phyloP scores from a whole-genome alignment of 2,329 filamentous ascomycete genomes.

The Alternaria sp. region DNA sequence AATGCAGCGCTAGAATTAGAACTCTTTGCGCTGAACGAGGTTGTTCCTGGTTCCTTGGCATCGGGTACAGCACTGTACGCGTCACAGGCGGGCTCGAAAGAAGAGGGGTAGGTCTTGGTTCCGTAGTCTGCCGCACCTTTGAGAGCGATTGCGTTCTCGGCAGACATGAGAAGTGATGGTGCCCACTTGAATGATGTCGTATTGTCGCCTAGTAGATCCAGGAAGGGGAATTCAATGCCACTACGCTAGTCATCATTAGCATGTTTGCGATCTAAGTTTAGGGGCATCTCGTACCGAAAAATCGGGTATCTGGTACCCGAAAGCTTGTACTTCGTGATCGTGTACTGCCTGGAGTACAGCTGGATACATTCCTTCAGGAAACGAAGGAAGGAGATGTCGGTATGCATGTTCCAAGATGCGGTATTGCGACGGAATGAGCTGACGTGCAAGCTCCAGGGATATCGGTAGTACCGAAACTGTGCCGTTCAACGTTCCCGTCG shows the following conservation, averaged over 20 bases:
- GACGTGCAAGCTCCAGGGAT: constrained; percentile 55
- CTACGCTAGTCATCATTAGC: constrained; percentile 52
- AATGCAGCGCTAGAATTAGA: constrained; percentile 26
- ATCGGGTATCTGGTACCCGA: constrained; percentile 55
- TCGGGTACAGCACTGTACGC: constrained; percentile 53
- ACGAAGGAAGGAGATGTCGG: constrained; percentile 57
- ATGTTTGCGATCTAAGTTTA: neutral
- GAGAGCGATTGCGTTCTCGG: constrained; percentile 54
- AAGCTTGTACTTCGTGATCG: constrained; percentile 61
- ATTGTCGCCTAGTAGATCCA: constrained; percentile 62
- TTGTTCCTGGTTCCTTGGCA: constrained; percentile 31
- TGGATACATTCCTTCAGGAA: constrained; percentile 63
- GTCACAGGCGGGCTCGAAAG: constrained; percentile 60
- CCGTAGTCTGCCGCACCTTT: constrained; percentile 59
- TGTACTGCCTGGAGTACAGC: constrained; percentile 60
- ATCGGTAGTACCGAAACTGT: constrained; percentile 64
- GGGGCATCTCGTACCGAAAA: constrained; percentile 55
- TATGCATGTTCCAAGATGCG: constrained; percentile 61
- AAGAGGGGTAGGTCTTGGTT: constrained; percentile 52
- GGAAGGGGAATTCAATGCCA: constrained; percentile 64
- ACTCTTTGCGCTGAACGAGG: constrained; percentile 32
- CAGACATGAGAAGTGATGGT: constrained; percentile 58
- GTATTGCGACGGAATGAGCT: constrained; percentile 60
- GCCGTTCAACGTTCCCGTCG: constrained; percentile 64
- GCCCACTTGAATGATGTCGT: constrained; percentile 62